Base-by-base conservation (phyloP, 2,329 filamentous ascomycete species). In the Lomentospora prolificans region DNA sequence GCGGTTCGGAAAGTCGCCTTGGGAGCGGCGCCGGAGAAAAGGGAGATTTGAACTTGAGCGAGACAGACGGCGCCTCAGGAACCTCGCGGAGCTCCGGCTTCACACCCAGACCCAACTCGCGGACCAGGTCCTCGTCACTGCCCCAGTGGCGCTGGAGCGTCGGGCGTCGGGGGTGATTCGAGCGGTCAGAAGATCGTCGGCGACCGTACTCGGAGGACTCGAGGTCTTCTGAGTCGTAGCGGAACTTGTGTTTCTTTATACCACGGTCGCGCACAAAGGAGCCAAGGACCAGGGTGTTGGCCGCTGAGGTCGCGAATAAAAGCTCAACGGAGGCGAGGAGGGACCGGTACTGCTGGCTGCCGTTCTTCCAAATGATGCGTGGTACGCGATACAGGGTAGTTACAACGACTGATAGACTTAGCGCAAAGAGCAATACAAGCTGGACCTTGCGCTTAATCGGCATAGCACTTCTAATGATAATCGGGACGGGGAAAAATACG, bases 221-320 rank as follows among this genome's bases (percentile, higher is more conserved):
- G 17, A 52, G 24, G 33, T 55, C 58, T 17, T 59, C 59, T 8
- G 57, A 58, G 44, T 55, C 56, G 70, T 68, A 46, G 70, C 86
- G 85, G 72, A 88, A 96, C 66, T 90, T 94, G 57, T 80, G 79
- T 70, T 95, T 96, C 76, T 97, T 97, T 41, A 90, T 75, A 25
- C 94, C 94, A 55, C 89, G 82, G 67, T 97, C 92, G 12, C 92
- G 82, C 27, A 97, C 84, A 65, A 97, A 97, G 0, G 91, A 95
- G 10, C 92, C 92, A 2, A 99, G 80, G 1, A 96, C 88, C 19
- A 99, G 78, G 3, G 87, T 85, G 66, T 97, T 99, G 10, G 92
- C 89, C 0, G 95, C 87, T 0, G 84, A 83, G 0, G 91, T 89
- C 4, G 94, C 91, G 53, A 92, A 91, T 1, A 97, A 77, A 6